These are phyloP conservation scores for Ajuga reptans DNA, from an alignment of 305 asterid genomes.

Conservation along the genomic window DNA sequence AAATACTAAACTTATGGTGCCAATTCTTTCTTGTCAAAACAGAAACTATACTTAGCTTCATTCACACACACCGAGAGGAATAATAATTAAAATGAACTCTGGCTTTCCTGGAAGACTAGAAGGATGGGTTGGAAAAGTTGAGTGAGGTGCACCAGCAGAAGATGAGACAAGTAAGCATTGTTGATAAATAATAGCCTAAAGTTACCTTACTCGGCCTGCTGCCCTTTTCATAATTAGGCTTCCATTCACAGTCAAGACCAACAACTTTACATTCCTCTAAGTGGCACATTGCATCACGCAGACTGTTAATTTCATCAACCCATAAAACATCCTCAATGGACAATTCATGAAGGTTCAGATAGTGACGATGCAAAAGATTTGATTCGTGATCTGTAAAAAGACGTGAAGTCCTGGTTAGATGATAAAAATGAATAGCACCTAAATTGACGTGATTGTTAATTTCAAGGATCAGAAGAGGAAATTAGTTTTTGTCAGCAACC, in stretches of 20 bases:
- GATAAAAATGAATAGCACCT: background rate
- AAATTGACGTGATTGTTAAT: background rate
- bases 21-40: background rate
- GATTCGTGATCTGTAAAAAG: constrained; percentile 49
- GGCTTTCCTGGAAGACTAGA: background rate
- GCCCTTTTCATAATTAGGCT: constrained; percentile 79
- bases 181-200: constrained; percentile 10
- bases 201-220: constrained; percentile 65
- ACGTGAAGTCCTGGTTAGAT: background rate
- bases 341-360: constrained; percentile 67
- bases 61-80: background rate
- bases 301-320: constrained; percentile 59
- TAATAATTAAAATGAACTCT: background rate
- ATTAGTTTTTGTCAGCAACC: background rate
- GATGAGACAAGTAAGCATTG: background rate
- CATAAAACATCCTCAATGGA: constrained; percentile 64
- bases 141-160: background rate
- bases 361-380: constrained; percentile 35
- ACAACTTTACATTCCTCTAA: constrained; percentile 71
- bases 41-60: background rate
- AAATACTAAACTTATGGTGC: background rate
- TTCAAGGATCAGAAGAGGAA: constrained; percentile 3
- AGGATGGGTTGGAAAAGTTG: background rate
- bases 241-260: constrained; percentile 97
- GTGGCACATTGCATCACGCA: constrained; percentile 51